phyloP scores from a whole-genome alignment of 2,329 filamentous ascomycete species.

The Ceratocystis ficicola region DNA sequence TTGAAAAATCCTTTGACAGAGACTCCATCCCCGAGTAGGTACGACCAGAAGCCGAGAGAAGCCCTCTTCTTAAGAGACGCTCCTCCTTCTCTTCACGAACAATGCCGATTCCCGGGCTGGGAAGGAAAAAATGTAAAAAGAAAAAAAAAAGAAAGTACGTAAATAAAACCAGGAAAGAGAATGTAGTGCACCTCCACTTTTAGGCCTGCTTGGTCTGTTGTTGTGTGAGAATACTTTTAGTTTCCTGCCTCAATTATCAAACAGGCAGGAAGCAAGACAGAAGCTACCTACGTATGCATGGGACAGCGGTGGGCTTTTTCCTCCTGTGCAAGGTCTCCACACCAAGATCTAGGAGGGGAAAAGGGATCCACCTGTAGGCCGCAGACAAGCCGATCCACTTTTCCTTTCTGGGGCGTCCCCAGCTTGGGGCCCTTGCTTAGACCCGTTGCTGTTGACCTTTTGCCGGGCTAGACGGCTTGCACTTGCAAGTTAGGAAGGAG shows the following conservation, averaged over 20 bases:
- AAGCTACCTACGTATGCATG: not conserved
- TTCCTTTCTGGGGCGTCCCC: not conserved
- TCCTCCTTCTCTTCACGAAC: not conserved
- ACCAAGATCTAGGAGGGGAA: not conserved
- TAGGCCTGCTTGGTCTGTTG: not conserved
- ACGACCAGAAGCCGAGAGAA: not conserved
- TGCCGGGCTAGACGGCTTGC: not conserved
- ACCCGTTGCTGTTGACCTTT: not conserved
- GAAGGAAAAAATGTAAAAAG: not conserved
- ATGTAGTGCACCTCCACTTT: not conserved
- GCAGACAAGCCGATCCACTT: not conserved
- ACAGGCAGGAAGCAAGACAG: not conserved
- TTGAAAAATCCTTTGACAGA: no score
- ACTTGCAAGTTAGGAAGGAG: not conserved
- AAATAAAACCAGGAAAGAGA: not conserved
- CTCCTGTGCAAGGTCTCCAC: not conserved
- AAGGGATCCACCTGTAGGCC: not conserved
- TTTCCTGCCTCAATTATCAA: not conserved
- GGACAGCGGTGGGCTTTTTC: not conserved
- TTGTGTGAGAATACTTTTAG: slow-evolving; percentile 8
- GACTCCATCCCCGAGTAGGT: not conserved
- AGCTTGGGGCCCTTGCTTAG: not conserved
- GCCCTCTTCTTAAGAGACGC: not conserved
- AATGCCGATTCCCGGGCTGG: not conserved
- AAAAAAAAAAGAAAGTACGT: not conserved